phyloP scores from a whole-genome alignment of 768 basidiomycete genomes.

The Suillus subalutaceus region DNA sequence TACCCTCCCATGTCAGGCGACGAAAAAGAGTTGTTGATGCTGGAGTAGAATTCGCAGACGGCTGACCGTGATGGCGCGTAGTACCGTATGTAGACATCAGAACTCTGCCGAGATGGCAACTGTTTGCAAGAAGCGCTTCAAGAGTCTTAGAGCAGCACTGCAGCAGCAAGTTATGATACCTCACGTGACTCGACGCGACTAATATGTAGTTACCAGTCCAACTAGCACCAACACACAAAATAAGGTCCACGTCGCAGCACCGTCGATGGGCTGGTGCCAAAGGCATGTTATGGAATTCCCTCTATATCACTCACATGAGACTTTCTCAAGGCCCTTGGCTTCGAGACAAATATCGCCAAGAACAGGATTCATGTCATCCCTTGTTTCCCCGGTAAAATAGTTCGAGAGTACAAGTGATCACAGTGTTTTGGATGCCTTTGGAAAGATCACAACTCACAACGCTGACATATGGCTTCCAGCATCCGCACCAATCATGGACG shows the following conservation, averaged over 20 bases:
- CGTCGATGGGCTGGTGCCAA: neutral
- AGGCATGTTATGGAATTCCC: neutral
- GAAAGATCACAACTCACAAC: neutral
- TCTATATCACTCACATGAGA: neutral
- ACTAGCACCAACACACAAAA: slow-evolving; percentile 22
- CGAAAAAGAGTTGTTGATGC: slow-evolving; percentile 84
- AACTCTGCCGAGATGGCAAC: neutral
- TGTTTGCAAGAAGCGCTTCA: slow-evolving; percentile 3
- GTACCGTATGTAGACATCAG: slow-evolving; percentile 57
- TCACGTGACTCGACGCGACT: neutral
- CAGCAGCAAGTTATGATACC: neutral
- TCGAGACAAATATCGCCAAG: slow-evolving; percentile 41
- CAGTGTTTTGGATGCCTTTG: neutral
- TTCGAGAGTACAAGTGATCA: slow-evolving; percentile 28
- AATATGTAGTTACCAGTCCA: neutral
- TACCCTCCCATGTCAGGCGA: slow-evolving; percentile 88
- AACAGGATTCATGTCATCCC: slow-evolving; percentile 26
- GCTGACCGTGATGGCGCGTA: slow-evolving; percentile 47
- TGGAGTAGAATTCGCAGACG: slow-evolving; percentile 49
- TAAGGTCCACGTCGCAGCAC: neutral
- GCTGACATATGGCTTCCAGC: slow-evolving; percentile 36
- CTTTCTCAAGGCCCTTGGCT: slow-evolving; percentile 30
- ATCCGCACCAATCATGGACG: slow-evolving; percentile 45
- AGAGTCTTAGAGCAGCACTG: neutral
- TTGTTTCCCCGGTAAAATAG: slow-evolving; percentile 46